Conservation (phyloP, 306 rosid species). For the Vigna radiata region DNA sequence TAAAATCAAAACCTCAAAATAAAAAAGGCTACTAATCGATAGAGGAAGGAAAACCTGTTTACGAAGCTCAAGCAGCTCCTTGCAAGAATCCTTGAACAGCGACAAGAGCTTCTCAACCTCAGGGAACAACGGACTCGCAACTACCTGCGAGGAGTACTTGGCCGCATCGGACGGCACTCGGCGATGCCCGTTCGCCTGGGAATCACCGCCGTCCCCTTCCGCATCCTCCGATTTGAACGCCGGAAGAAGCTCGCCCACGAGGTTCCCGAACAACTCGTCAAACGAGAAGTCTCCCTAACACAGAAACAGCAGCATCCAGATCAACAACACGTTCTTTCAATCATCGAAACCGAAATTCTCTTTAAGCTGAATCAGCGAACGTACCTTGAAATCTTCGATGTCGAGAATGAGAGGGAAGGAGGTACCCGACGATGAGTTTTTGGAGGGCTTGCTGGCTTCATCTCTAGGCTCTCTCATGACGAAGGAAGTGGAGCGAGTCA, state of each 20-base stretch:
- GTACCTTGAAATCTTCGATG: conserved; percentile 91
- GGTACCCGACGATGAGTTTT: conserved; percentile 58
- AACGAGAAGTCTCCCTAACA: conserved; percentile 93
- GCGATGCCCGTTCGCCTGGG: conserved; percentile 67
- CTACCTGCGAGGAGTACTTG: conserved; percentile 65
- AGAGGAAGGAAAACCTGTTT: conserved; percentile 67
- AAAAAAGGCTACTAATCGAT: neutral
- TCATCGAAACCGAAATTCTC: conserved; percentile 7
- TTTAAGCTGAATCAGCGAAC: neutral
- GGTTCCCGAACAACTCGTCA: conserved; percentile 90
- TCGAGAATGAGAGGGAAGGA: conserved; percentile 89
- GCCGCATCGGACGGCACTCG: conserved; percentile 60
- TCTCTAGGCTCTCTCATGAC: conserved; percentile 80
- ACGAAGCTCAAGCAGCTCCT: conserved; percentile 91
- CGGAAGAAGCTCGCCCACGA: conserved; percentile 92
- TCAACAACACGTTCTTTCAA: neutral
- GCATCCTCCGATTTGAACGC: conserved; percentile 78
- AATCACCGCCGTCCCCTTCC: conserved; percentile 71
- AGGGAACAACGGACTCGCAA: conserved; percentile 73
- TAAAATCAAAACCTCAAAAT: neutral
- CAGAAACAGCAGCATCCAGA: neutral
- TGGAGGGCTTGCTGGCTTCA: conserved; percentile 47
- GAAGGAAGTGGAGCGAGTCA: neutral
- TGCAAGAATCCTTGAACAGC: conserved; percentile 87
- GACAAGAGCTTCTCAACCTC: conserved; percentile 88